Base-by-base conservation (phyloP, 139 green algal species). In the Chlamydomonas schloesseri region DNA sequence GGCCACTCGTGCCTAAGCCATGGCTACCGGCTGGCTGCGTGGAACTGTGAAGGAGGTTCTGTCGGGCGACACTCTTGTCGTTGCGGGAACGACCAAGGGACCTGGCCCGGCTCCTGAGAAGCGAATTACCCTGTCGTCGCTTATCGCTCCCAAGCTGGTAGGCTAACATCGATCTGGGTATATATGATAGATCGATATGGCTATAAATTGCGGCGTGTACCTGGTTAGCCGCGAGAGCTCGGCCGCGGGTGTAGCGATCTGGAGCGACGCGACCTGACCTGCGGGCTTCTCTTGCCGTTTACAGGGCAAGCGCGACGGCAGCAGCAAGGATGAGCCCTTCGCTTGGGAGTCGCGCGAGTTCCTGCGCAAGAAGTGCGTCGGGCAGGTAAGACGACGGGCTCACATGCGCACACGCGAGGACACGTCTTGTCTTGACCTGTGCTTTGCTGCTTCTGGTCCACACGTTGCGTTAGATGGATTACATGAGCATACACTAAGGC, bases 261-360 rank as follows among this genome's bases (percentile, higher is more conserved):
- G 42, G 42, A 50, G 42, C 42, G 42, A 50, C 42, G 42, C 42
- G 42, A 50, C 42, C 42, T 50, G 42, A 8, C 42, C 42, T 50
- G 42, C 42, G 42, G 5, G 42, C 42, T 50, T 50, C 5, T 50
- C 6, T 50, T 50, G 42, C 42, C 42, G 42, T 50, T 31, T 5
- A 24, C 90, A 99, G 96, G 97, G 94, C n/a, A 94, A 97, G 24
- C 92, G 97, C 9, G 97, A 99, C 90, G 96, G 95, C 28, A 90
- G 77, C 36, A 96, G 92, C 4, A 89, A 80, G n/a, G 97, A 99
- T 34, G 98, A 99, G 89, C 92, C 97, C 2, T 99, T 98, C 83
- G 98, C 98, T 15, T 99, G 95, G 95, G 88, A 96, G 29, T 92
- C 93, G 8, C 91, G 96, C n/a, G 98, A 99, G 88, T 98, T 96